Evolutionary conservation across 1,284 basidiomycete species (phyloP), one percentile per base, ranked within the genome.

Genomic region (Cryptococcus hybrid): DNA sequence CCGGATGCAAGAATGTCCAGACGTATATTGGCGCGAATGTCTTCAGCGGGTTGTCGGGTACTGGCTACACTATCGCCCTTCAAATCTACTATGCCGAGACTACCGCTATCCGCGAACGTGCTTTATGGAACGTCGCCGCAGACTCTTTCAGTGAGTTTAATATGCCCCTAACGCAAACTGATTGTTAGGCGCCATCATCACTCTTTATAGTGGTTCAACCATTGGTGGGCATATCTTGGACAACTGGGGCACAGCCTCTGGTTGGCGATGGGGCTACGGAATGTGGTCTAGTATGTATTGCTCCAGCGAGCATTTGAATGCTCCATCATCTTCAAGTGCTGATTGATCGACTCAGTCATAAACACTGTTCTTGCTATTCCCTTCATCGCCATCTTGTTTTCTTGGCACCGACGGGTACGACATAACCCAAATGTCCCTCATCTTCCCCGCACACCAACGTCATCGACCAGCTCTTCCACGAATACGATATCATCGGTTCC

Each of bases 51-150:
- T 37, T 56, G 11, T 39, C 43, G 9, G 44, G 40, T 13, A 56
- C 55, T 3, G 50, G 49, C 3, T 52, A 56, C 44, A 50, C 51
- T 15, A 51, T 56, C 15, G 55, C 55, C 40, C 45, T 56, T 13
- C 55, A 56, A 30, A 47, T 56, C 6, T 56, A 56, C 39, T 40
- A 51, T 40, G 55, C 55, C 35, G 55, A 56, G 36, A 56, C 48
- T 8, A 56, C 55, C 34, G 45, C 45, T 13, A 56, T 56, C 11
- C 49, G 51, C 55, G 38, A 42, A 34, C 49, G 55, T 34, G 55
- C 55, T 7, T 51, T 51, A 5, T 56, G 55, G 55, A 56, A 56
- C 30, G 55, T 56, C 30, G 55, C 55, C 34, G 55, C 46, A 3
- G 55, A 56, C 18, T 51, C 49, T 6, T 56, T 56, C 50, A 56